Evolutionary conservation across 805 yeast genomes (phyloP).

Genomic region (Pachysolen tannophilus): DNA sequence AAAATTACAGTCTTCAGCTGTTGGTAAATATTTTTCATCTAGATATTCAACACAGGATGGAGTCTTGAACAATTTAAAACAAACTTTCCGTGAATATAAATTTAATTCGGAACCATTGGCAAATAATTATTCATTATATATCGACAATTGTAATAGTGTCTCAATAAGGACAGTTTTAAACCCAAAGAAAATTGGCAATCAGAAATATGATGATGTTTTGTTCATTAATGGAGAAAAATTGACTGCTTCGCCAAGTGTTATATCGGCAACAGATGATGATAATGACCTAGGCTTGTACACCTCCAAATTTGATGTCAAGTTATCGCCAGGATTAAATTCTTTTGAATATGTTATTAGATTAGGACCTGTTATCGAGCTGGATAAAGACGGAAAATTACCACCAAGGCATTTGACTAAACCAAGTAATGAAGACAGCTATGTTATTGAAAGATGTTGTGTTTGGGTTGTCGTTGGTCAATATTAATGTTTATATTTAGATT

Average conservation of each 20-base stretch:
- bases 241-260: conserved; percentile 4
- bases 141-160: conserved; percentile 3
- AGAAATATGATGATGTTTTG: conserved; percentile 7
- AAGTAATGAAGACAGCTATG: conserved; percentile 15
- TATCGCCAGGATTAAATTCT: conserved; percentile 38
- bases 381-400: conserved; percentile 14
- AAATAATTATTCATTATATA: too few species aligned
- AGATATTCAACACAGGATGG: too few species aligned
- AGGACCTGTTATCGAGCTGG: conserved; percentile 17
- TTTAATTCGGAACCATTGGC: too few species aligned
- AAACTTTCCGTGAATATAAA: too few species aligned
- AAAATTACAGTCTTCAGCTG: too few species aligned
- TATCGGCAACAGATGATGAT: conserved; percentile 1
- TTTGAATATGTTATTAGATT: conserved; percentile 30
- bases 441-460: conserved; percentile 25
- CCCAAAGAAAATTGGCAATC: conserved; percentile 3
- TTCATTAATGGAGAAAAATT: conserved; percentile 9
- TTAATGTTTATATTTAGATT: background rate
- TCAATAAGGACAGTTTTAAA: conserved; percentile 4
- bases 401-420: conserved; percentile 12
- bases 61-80: too few species aligned
- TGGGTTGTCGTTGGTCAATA: conserved; percentile 32
- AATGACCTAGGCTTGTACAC: background rate
- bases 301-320: conserved; percentile 35
- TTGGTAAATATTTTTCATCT: too few species aligned